Evolutionary conservation across 768 basidiomycete species (phyloP).

Genomic region (Pleurotus sapidus): DNA sequence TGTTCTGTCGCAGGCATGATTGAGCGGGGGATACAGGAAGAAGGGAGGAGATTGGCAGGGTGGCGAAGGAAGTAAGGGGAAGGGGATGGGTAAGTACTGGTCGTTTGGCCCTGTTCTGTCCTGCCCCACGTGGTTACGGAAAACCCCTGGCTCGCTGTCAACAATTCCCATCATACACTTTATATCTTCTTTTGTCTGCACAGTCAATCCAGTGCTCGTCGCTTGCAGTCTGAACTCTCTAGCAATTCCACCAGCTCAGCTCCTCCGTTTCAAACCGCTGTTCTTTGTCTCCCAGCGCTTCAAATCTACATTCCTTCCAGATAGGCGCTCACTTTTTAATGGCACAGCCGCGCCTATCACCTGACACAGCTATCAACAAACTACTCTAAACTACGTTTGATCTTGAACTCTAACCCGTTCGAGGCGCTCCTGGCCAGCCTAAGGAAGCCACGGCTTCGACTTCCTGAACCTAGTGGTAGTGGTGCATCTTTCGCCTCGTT

Average conservation of each 20-base stretch:
- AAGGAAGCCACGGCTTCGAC: no score
- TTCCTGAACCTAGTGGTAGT: no score
- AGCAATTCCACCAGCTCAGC: background rate
- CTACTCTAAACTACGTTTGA: background rate
- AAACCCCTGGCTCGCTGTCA: background rate
- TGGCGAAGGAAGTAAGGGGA: slow-evolving; percentile 13
- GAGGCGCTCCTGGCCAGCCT: no score
- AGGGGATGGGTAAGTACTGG: slow-evolving; percentile 6
- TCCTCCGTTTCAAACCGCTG: no score
- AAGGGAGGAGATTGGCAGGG: slow-evolving; percentile 17
- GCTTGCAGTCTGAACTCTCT: background rate
- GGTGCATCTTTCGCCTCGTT: no score
- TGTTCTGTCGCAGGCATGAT: slow-evolving; percentile 52
- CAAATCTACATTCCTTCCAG: no score
- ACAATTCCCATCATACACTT: background rate
- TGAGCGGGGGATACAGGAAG: slow-evolving; percentile 9
- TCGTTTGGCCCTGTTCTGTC: slow-evolving; percentile 10
- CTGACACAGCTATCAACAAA: background rate
- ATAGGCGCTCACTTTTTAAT: no score
- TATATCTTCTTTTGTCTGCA: background rate
- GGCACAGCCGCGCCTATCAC: no score
- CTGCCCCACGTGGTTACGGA: background rate
- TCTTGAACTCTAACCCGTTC: no score
- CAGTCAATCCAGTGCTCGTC: no score
- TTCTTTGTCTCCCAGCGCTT: no score